Base-by-base conservation (phyloP, 2,329 filamentous ascomycete genomes). In the Apiospora koreana region DNA sequence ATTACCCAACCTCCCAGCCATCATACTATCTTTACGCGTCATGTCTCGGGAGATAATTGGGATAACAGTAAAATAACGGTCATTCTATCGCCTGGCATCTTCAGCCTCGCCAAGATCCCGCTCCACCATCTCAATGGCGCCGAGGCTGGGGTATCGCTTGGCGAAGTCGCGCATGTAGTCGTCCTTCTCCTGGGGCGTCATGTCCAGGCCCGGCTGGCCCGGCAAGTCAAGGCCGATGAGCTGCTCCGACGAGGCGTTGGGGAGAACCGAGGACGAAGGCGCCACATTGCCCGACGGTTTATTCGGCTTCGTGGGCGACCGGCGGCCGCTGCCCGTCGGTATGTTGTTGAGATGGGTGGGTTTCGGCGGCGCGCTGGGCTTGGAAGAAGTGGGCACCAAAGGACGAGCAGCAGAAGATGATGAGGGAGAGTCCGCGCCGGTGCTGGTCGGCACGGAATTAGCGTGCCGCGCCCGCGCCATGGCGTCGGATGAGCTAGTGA, bases 101-200 rank as follows among this genome's bases (percentile, higher is more conserved):
- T 82, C 83, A 21, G 79, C 82, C 35, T 8, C 35, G 12, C 79
- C 81, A 70, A 87, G 78, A 68, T 88, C 92, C 71, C 91, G 89
- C 82, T 96, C 93, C n/a, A 94, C 92, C 90, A 95, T 93, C 83
- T 98, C 95, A 75, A 98, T 88, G 12, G 94, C 89, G 69, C 91
- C 91, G 71, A 98, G 83, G 78, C 93, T 97, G 0, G 95, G 95
- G 81, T 94, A 98, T 71, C 94, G 86, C 81, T 94, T 94, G 72
- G 91, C 92, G 79, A 98, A 98, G 77, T 93, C 81, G 71, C 83
- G 81, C 62, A 92, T 80, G 76, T 91, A 91, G 74, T 94, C 93
- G 64, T 90, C 89, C 77, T 85, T 88, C 75, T 91, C 86, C 73
- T 85, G 83, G 3, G 82, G 78, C 69, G 84, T 86, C 88, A 89